Percentiles rank a stretch among this genome's conserved stretches.
phyloP scores from a whole-genome alignment of 495 filamentous ascomycete genomes.

The Lasiosphaeria miniovina region DNA sequence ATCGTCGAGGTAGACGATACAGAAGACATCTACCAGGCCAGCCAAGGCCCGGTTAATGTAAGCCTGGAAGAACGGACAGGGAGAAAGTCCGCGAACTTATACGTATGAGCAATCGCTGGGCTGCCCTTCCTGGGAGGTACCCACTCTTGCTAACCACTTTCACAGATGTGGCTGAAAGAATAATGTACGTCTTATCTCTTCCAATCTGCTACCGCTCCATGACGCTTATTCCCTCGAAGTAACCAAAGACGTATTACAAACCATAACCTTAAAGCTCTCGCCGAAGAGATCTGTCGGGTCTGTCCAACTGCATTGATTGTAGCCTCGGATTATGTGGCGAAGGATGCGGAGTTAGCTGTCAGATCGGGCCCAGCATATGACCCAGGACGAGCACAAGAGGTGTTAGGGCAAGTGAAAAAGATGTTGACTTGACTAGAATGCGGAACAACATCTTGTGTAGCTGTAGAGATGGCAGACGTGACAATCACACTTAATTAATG shows the following conservation, averaged over 20 bases:
- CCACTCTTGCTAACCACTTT: no score
- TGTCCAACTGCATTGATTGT: constrained; percentile 12
- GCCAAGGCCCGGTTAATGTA: no score
- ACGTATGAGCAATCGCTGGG: no score
- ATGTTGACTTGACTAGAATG: constrained; percentile 14
- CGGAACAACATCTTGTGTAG: constrained; percentile 10
- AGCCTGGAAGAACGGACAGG: no score
- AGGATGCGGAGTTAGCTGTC: constrained; percentile 14
- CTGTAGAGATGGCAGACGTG: constrained; percentile 14
- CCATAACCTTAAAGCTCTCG: constrained; percentile 10
- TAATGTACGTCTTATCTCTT: constrained; percentile 10
- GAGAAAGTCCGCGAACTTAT: no score
- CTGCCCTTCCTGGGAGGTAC: no score
- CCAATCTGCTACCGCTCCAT: constrained; percentile 1
- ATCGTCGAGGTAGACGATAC: no score
- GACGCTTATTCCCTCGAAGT: constrained; percentile 4
- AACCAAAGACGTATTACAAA: constrained; percentile 8
- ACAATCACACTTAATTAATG: constrained; percentile 6
- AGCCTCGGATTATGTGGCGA: constrained; percentile 15
- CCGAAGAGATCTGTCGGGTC: constrained; percentile 8
- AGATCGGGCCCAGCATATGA: constrained; percentile 16
- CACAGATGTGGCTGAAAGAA: constrained; percentile 6
- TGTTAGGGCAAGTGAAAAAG: constrained; percentile 17
- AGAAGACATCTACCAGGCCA: no score
- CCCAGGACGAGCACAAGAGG: constrained; percentile 14